phyloP scores from a whole-genome alignment of 805 yeast species.

The Lipomyces spencermartinsiae region DNA sequence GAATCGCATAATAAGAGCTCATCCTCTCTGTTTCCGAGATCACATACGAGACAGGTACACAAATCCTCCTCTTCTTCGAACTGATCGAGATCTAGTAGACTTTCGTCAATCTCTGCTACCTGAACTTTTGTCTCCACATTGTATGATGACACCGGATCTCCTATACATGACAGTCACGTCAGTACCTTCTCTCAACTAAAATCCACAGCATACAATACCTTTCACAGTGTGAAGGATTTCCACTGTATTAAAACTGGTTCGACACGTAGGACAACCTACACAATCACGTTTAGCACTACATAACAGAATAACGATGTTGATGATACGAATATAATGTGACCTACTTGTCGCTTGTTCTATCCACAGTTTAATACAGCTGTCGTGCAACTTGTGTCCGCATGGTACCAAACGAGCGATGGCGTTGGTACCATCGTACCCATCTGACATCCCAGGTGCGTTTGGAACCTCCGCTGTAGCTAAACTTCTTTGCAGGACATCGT shows the following conservation, averaged over 20 bases:
- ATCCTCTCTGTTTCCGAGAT: conserved; percentile 41
- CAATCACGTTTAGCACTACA: neutral
- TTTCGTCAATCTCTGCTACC: conserved; percentile 25
- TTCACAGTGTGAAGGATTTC: conserved; percentile 43
- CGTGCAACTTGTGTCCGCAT: conserved; percentile 65
- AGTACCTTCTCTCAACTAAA: conserved; percentile 13
- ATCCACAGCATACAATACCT: conserved; percentile 33
- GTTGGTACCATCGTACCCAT: conserved; percentile 32
- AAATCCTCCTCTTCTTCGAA: conserved; percentile 29
- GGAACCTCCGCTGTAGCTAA: neutral
- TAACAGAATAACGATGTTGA: neutral
- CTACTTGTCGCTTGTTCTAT: conserved; percentile 55
- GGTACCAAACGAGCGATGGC: conserved; percentile 45
- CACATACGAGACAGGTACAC: conserved; percentile 42
- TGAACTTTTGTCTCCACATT: conserved; percentile 34
- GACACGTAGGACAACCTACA: conserved; percentile 65
- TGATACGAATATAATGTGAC: conserved; percentile 14
- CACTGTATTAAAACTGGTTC: conserved; percentile 53
- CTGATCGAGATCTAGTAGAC: conserved; percentile 6
- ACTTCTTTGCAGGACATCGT: neutral
- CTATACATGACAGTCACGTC: conserved; percentile 16
- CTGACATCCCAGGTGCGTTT: conserved; percentile 17
- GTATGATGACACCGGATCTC: conserved; percentile 20
- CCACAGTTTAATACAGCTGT: conserved; percentile 65
- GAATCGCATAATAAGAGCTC: conserved; percentile 44